Evolutionary conservation across 768 basidiomycete genomes (phyloP), one percentile per base, ranked within the genome.

Genomic region (Xerocomus spinulosus): DNA sequence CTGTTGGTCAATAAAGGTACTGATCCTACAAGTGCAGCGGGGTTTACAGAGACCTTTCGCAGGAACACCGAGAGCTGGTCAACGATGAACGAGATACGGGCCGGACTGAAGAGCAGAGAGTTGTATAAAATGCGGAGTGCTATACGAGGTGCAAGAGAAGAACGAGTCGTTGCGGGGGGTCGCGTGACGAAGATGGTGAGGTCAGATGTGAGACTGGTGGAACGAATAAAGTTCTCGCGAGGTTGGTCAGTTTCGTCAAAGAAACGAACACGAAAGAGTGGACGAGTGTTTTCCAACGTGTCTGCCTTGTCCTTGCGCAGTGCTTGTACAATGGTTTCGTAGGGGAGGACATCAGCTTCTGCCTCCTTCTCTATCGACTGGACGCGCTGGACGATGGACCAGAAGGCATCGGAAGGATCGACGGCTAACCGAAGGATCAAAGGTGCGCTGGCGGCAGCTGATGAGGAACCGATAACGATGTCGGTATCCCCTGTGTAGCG

Each of bases 401-500:
- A 92, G 69, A 88, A 97, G 1, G 90, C 82, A 71, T 94, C 91
- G 17, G 77, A 74, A 0, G 92, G 87, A 53, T 93, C 88, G 37
- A 96, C 72, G 9, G 85, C 77, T 42, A 97, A 68, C 18, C 92
- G 81, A 24, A 99, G 78, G 32, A 99, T 76, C 32, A 99, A 75
- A 9, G 93, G 92, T 50, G 87, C 82, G 21, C 79, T 78, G 6
- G 81, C 79, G 5, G 78, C 71, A 2, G 87, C 81, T 21, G 90
- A 85, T 14, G 92, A 93, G 4, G 89, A 90, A 29, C 87, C 92
- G 59, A 99, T 86, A 49, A 96, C 78, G 52, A 99, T 76, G 58
- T 96, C 92, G 23, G 84, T 93, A 64, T 99, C 96, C 33, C 90
- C 94, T 0, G 96, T 97, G 70, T 92, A 96, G 34, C 95, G 78